A percentile compares a stretch with the other conserved stretches of the same genome.
These are phyloP conservation scores for Microcyclosporella mali DNA, from an alignment of 2,329 filamentous ascomycete genomes.

Conservation along the genomic window DNA sequence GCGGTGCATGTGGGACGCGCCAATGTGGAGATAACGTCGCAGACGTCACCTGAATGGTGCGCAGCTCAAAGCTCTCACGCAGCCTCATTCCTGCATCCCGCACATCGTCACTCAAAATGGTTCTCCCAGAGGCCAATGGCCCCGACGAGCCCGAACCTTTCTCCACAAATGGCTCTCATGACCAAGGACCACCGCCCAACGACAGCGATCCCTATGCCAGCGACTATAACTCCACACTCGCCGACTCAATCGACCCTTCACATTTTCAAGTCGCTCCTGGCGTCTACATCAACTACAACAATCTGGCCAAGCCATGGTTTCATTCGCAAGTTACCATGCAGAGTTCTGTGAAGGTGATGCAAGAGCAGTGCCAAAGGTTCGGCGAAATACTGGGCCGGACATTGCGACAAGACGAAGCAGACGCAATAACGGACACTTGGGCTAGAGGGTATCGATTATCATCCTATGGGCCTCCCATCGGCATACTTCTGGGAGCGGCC, in stretches of 20 bases:
- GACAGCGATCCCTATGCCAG: slow-evolving; percentile 36
- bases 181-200: slow-evolving; percentile 25
- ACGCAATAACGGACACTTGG: slow-evolving; percentile 38
- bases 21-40: slow-evolving; percentile 1
- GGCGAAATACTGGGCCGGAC: slow-evolving; percentile 32
- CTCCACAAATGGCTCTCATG: slow-evolving; percentile 29
- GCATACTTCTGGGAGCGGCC: slow-evolving; percentile 26
- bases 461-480: slow-evolving; percentile 35
- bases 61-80: slow-evolving; percentile 1
- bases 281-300: slow-evolving; percentile 33
- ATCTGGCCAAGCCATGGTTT: slow-evolving; percentile 34
- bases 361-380: slow-evolving; percentile 25
- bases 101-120: slow-evolving; percentile 29
- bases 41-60: slow-evolving; percentile 1
- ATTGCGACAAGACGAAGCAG: slow-evolving; percentile 37
- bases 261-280: slow-evolving; percentile 12
- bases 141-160: slow-evolving; percentile 23
- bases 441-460: slow-evolving; percentile 34
- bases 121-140: slow-evolving; percentile 35
- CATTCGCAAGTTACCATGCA: slow-evolving; percentile 26
- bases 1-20: neutral
- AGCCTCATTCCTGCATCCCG: neutral
- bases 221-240: slow-evolving; percentile 31
- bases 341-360: slow-evolving; percentile 29
- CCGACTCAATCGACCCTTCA: slow-evolving; percentile 29